Evolutionary conservation across 352 stramenopile genomes (phyloP), one percentile per base, ranked within the genome.

Genomic region (Phytophthora palmivora): DNA sequence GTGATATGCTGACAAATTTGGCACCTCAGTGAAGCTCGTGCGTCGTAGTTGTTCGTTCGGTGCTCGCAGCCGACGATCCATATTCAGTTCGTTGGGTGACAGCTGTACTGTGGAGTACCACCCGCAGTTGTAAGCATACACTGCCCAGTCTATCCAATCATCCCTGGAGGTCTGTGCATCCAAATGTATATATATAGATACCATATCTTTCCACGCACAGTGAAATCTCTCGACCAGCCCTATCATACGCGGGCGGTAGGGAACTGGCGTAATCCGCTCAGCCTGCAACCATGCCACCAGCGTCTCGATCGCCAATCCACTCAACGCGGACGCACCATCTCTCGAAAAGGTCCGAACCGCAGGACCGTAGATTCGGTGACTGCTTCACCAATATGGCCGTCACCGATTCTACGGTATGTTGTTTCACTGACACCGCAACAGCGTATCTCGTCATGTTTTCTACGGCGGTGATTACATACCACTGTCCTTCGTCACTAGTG

Each of bases 91-190:
- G 14, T 58, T 58, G 0, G 51, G 39, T 1, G 38, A 26, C 7
- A 59, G 15, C n/a, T 12, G 14, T n/a, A 49, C 32, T 1, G 51
- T 59, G 2, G 51, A 36, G 9, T 50, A 30, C 12, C 18, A 2
- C 2, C 7, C 39, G 3, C 10, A 44, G 10, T 51, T 59, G 16
- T 50, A 59, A 1, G 51, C 51, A 21, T 50, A 59, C 8, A 33
- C 15, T 4, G 28, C 51, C 8, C 42, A 47, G 1, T 21, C 14
- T 6, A 59, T 12, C 38, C 38, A 59, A 3, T 3, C 3, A 28
- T 59, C 15, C 51, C 51, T 50, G 16, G 43, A 24, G 10, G 16
- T 16, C 9, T 54, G 8, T 15, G 5, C 15, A 4, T 28, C 38
- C 16, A n/a, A 4, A 2, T 45, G 6, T 18, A 59, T 42, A n/a